A percentile compares a stretch with the other conserved stretches of the same genome.
Conservation (phyloP, 176 grass and related monocot species). For the Carex pumila region DNA sequence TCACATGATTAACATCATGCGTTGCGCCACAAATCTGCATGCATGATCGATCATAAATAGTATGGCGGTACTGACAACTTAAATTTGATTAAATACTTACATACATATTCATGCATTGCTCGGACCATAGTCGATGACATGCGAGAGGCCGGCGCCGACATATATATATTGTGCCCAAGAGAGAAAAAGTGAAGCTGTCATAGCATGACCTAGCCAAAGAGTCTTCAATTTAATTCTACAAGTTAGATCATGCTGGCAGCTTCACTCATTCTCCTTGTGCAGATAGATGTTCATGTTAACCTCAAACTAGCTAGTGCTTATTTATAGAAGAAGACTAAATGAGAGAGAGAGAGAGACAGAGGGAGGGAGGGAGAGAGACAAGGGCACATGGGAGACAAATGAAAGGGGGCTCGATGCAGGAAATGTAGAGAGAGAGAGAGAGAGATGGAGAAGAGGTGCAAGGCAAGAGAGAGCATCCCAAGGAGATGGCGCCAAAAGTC, state of each 20-base stretch:
- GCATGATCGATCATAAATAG: not conserved
- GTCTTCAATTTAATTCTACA: not conserved
- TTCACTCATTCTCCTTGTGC: constrained; percentile 61
- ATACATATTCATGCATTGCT: not conserved
- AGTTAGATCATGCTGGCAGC: constrained; percentile 98
- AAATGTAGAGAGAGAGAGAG: not conserved
- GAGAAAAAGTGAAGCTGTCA: constrained; percentile 90
- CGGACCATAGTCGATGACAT: not conserved
- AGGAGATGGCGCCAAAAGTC: constrained; percentile 8
- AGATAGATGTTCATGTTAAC: not conserved
- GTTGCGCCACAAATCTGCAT: not conserved
- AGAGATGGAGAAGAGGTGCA: not conserved
- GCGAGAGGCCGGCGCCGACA: not conserved
- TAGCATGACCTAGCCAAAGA: constrained; percentile 68
- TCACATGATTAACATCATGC: not conserved
- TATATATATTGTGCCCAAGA: constrained; percentile 29
- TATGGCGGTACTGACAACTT: not conserved
- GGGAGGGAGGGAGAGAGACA: not conserved
- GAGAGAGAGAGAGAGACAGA: not conserved
- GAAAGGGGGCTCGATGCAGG: constrained; percentile 22
- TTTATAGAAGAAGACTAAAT: constrained; percentile 16
- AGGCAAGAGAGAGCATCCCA: constrained; percentile 22
- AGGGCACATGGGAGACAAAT: constrained; percentile 29
- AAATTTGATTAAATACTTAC: not conserved
- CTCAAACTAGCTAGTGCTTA: not conserved